Conservation (phyloP, 768 basidiomycete genomes). For the Trichaptum fuscoviolaceum region DNA sequence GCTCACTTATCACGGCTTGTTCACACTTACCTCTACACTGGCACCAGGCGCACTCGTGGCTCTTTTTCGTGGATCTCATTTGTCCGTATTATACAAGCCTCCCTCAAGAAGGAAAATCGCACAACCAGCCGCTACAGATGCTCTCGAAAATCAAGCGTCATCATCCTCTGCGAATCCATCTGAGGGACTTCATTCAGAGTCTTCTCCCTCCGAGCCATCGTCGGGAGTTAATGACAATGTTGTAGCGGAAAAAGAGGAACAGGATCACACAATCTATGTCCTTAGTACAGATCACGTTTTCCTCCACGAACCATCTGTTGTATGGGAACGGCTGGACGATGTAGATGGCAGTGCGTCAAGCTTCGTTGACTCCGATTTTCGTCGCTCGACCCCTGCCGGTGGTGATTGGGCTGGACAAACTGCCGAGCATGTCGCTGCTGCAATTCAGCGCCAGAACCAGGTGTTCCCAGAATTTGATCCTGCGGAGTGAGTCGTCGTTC, state of each 20-base stretch:
- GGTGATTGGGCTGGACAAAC: conserved; percentile 78
- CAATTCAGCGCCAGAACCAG: conserved; percentile 40
- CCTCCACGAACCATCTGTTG: conserved; percentile 66
- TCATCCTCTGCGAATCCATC: not conserved
- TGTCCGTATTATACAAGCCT: conserved; percentile 78
- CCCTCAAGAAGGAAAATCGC: conserved; percentile 16
- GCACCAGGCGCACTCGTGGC: conserved; percentile 63
- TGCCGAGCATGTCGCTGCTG: conserved; percentile 53
- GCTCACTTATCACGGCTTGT: conserved; percentile 83
- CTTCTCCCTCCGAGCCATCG: not conserved
- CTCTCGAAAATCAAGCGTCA: conserved; percentile 16
- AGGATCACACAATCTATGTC: conserved; percentile 56
- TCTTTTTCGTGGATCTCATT: conserved; percentile 86
- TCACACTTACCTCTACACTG: conserved; percentile 56
- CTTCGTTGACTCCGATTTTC: conserved; percentile 74
- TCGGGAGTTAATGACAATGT: not conserved
- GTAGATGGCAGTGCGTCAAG: conserved; percentile 73
- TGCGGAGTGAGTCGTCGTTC: conserved; percentile 49
- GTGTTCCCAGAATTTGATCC: conserved; percentile 38
- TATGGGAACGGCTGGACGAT: conserved; percentile 91
- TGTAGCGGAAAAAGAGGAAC: conserved; percentile 4
- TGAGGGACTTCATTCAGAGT: not conserved
- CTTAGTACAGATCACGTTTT: conserved; percentile 87
- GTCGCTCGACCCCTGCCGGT: conserved; percentile 59
- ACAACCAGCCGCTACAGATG: conserved; percentile 2